Evolutionary conservation across 345 rosid genomes (phyloP), one percentile per base, ranked within the genome.

Genomic region (Laguncularia racemosa): DNA sequence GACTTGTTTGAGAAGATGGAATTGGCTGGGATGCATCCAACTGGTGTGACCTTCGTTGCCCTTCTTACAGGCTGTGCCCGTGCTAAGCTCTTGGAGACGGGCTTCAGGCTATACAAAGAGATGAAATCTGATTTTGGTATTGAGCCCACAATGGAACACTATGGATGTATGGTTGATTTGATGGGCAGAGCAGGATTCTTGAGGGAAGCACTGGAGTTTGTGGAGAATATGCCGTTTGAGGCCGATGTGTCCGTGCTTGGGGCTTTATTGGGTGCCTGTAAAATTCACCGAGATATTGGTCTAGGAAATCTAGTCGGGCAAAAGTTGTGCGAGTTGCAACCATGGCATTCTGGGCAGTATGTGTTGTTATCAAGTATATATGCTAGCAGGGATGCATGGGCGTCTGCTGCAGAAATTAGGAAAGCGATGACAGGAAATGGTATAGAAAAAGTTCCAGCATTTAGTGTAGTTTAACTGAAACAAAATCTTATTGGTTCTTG

Each of bases 141-240:
- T 48, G 51, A 52, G 48, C 91, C 91, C 46, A 55, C 56, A 56
- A 78, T 82, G 75, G 89, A 88, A 60, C 91, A 84, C 62, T 86
- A 84, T 46, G 86, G 91, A 16, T 89, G 95, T 60, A 63, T 81
- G 59, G 88, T 89, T 74, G 89, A 86, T 82, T 84, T 89, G 50
- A 55, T 89, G 21, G 96, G 85, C 43, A 84, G 82, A 72, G 91
- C 86, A 12, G 91, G 96, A 33, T 53, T 78, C 20, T 45, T 89
- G 62, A 66, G 46, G 57, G 89, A 82, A 50, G 89, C 91, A 2
- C 58, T 33, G 12, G 81, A 82, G 43, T 60, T 84, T n/a, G 38
- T 76, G 2, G 73, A 47, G 46, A 78, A 66, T 13, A 69, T 89
- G 82, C 88, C 88, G 18, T 79, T 77, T 6, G 62, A 77, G 74